Evolutionary conservation across 768 basidiomycete species (phyloP).

Genomic region (Chalciporus piperatus): DNA sequence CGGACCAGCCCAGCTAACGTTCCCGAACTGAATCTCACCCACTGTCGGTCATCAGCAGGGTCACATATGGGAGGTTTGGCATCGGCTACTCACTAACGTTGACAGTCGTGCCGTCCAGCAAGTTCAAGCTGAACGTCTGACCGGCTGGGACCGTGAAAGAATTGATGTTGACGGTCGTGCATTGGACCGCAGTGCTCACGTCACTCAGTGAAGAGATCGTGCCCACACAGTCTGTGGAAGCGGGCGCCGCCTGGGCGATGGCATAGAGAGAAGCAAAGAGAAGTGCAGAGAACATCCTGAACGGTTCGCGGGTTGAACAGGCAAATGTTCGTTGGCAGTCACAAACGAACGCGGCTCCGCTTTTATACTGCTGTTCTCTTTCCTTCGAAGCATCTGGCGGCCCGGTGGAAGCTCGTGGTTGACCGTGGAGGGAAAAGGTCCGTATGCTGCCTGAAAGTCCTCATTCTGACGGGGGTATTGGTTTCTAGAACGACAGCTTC

Average conservation of each 20-base stretch:
- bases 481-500: neutral
- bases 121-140: conserved; percentile 44
- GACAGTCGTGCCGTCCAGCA: conserved; percentile 51
- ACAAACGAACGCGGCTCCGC: too few species aligned
- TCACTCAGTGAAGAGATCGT: conserved; percentile 53
- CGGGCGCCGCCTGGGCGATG: conserved; percentile 14
- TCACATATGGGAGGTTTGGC: neutral
- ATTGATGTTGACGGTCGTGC: conserved; percentile 57
- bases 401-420: neutral
- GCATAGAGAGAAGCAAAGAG: conserved; percentile 17
- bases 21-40: conserved; percentile 58
- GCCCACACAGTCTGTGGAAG: conserved; percentile 39
- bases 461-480: neutral
- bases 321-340: neutral
- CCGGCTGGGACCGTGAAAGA: conserved; percentile 57
- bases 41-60: conserved; percentile 29
- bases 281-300: conserved; percentile 8
- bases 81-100: conserved; percentile 47
- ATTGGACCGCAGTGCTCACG: conserved; percentile 49
- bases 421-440: neutral
- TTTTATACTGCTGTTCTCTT: conserved; percentile 4
- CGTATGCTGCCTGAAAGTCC: neutral
- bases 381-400: neutral
- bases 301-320: neutral
- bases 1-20: conserved; percentile 50